Base-by-base conservation (phyloP, 805 yeast genomes). In the Brettanomyces bruxellensis region DNA sequence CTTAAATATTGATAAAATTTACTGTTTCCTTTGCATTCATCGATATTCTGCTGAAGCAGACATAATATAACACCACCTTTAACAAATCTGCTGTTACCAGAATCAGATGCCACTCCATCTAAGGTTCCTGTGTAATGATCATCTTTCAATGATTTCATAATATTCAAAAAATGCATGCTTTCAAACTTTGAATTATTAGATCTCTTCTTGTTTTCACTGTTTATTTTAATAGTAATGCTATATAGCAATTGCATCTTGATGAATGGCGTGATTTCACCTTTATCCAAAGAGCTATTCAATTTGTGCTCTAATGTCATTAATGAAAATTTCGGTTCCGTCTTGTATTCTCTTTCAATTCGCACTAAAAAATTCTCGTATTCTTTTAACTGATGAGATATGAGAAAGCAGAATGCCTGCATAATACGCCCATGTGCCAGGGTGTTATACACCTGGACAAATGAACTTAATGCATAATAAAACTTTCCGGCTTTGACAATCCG, bases 31-130 rank as follows among this genome's bases (percentile, higher is more conserved):
- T 76, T 73, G 54, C 72, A 76, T 2, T 68, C 66, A 35, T 73
- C 72, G 5, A 84, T 67, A 52, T 81, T 67, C 22, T 67, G 69
- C 46, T 85, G 84, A 1, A 93, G 68, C 1, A 84, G 68, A 45
- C 75, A 69, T 36, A 91, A 62, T 0, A 86, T 75, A 11, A 82
- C 61, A 0, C 96, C 96, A 34, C 99, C 98, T 64, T 84, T 86
- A 22, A 83, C 83, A 23, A 70, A 66, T 37, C 73, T 69, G 45
- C 79, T 75, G 37, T 68, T 69, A 8, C 73, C 60, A 3, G 75
- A 69, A 55, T 82, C 86, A 1, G 80, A 69, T 4, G 74, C 58
- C 1, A 77, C 61, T n/a, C 61, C 62, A 46, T 78, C 81, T 12
- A 78, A 55, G 1, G 72, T 57, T 0, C 78, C 80, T 0, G 72